These are phyloP conservation scores for Senna siamea DNA, from an alignment of 306 rosid species.

Conservation along the genomic window DNA sequence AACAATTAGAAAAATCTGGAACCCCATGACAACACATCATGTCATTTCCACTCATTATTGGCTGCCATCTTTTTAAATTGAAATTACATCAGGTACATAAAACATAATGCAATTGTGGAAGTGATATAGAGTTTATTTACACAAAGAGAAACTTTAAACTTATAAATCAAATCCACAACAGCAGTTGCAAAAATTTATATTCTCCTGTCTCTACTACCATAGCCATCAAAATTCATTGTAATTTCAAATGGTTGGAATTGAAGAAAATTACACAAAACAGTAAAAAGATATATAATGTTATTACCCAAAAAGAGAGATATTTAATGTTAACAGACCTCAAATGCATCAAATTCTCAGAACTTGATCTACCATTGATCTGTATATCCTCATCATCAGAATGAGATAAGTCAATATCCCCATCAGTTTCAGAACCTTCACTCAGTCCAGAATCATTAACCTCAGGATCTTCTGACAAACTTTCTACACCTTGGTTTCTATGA, in stretches of 20 bases:
- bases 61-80: not conserved
- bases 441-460: constrained; percentile 38
- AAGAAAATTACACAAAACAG: not conserved
- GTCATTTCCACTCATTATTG: not conserved
- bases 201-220: not conserved
- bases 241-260: not conserved
- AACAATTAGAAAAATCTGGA: not conserved
- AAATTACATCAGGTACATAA: not conserved
- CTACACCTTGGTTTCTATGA: constrained; percentile 38
- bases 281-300: constrained; percentile 24
- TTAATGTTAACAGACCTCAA: constrained; percentile 55
- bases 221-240: not conserved
- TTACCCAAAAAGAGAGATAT: not conserved
- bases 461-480: constrained; percentile 37
- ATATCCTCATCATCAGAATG: constrained; percentile 57
- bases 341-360: constrained; percentile 43
- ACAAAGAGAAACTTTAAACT: not conserved
- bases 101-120: not conserved
- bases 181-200: not conserved
- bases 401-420: constrained; percentile 52
- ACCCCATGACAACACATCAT: not conserved
- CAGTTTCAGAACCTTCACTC: constrained; percentile 55
- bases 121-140: not conserved
- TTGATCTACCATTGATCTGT: constrained; percentile 38
- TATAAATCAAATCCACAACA: not conserved